Evolutionary conservation across 2,329 filamentous ascomycete genomes (phyloP).

Genomic region (Sporothrix pseudoabietina): DNA sequence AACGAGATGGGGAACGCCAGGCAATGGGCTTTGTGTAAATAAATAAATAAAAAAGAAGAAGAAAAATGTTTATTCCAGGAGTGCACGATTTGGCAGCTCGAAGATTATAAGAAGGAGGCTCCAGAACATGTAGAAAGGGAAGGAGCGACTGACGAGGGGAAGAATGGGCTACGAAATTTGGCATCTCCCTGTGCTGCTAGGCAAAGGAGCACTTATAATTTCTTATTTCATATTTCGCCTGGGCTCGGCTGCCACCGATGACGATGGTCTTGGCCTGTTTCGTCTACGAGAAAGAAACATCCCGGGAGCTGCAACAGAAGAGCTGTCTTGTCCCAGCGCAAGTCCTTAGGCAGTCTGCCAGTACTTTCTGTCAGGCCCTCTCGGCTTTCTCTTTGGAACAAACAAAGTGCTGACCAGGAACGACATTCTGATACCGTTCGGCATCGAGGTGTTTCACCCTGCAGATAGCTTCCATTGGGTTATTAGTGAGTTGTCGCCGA

Average conservation of each 20-base stretch:
- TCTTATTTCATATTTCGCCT: not conserved
- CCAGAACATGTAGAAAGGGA: not conserved
- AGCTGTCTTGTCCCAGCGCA: not conserved
- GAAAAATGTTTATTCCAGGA: not conserved
- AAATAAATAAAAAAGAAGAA: not conserved
- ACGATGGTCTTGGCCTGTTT: constrained; percentile 1
- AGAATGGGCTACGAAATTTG: not conserved
- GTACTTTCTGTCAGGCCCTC: not conserved
- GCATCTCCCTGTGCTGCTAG: not conserved
- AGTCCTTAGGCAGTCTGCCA: not conserved
- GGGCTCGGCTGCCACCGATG: not conserved
- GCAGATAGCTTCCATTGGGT: constrained; percentile 27
- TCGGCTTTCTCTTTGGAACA: not conserved
- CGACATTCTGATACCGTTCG: not conserved
- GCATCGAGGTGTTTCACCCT: not conserved
- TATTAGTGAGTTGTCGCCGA: constrained; percentile 37
- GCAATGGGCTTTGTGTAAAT: not conserved
- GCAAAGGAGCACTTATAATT: constrained; percentile 11
- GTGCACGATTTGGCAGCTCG: not conserved
- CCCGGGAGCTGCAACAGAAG: not conserved
- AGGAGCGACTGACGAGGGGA: not conserved
- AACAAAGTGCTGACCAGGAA: not conserved
- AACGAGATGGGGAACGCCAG: not conserved
- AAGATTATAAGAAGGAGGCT: not conserved
- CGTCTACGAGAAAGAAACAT: not conserved